Evolutionary conservation across 495 filamentous ascomycete genomes (phyloP).

Genomic region (Penicillium verhagenii): DNA sequence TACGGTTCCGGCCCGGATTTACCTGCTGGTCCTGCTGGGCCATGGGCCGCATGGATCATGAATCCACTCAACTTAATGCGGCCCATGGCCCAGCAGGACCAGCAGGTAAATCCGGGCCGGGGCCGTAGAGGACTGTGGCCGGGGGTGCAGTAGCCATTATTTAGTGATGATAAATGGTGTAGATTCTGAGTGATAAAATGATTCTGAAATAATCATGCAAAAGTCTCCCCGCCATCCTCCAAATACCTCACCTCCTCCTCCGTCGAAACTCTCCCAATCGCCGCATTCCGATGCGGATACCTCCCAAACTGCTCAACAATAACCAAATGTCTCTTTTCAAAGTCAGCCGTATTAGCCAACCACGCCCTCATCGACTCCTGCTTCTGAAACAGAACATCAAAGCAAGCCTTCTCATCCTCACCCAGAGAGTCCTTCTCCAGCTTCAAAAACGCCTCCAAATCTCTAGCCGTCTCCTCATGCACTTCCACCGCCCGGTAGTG

Average conservation of each 20-base stretch:
- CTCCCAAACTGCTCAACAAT: slow-evolving; percentile 31
- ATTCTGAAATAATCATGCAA: slow-evolving; percentile 4
- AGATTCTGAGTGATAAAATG: too few species aligned
- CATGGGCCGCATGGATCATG: too few species aligned
- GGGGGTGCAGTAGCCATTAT: too few species aligned
- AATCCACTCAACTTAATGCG: too few species aligned
- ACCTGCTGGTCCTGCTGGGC: too few species aligned
- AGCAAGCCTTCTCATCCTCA: slow-evolving; percentile 20
- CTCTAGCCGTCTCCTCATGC: slow-evolving; percentile 20
- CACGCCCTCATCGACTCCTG: slow-evolving; percentile 10
- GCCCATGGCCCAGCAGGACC: too few species aligned
- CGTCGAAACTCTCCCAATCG: slow-evolving; percentile 20
- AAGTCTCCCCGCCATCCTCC: slow-evolving; percentile 28
- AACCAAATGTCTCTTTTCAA: slow-evolving; percentile 27
- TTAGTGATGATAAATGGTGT: too few species aligned
- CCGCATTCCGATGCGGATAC: slow-evolving; percentile 27
- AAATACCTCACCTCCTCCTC: slow-evolving; percentile 24
- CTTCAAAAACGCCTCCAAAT: slow-evolving; percentile 17
- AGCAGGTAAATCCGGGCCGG: too few species aligned
- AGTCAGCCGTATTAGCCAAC: slow-evolving; percentile 15
- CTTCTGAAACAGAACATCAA: slow-evolving; percentile 10
- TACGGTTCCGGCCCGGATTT: too few species aligned
- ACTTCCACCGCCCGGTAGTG: slow-evolving; percentile 24
- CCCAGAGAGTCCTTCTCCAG: slow-evolving; percentile 8
- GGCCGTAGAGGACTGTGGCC: too few species aligned